Percentiles rank a stretch among this genome's conserved stretches.
Conservation (phyloP, 2,329 filamentous ascomycete genomes). For the Aspergillus sp. region DNA sequence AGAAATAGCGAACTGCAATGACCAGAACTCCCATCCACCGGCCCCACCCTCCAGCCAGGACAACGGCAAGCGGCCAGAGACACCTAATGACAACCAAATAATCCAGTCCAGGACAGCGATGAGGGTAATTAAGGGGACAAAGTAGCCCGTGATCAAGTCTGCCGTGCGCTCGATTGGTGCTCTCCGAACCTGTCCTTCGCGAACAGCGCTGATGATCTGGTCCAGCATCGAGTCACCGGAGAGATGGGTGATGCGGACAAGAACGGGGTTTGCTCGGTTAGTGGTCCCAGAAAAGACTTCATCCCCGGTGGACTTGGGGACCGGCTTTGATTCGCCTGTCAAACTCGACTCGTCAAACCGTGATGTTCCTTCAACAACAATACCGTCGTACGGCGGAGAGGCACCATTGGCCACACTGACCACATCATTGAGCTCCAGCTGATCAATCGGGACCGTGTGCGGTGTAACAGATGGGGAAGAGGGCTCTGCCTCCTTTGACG, state of each 20-base stretch:
- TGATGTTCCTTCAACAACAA: slow-evolving; percentile 58
- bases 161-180: slow-evolving; percentile 50
- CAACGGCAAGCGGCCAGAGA: slow-evolving; percentile 43
- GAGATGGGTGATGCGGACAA: slow-evolving; percentile 44
- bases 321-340: slow-evolving; percentile 58
- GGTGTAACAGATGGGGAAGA: no score
- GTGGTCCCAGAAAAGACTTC: slow-evolving; percentile 49
- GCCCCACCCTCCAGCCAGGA: slow-evolving; percentile 55
- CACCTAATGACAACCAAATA: slow-evolving; percentile 48
- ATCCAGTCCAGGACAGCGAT: slow-evolving; percentile 49
- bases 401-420: slow-evolving; percentile 75
- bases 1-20: slow-evolving; percentile 69
- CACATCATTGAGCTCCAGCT: slow-evolving; percentile 71
- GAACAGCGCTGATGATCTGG: slow-evolving; percentile 50
- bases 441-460: slow-evolving; percentile 56
- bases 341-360: slow-evolving; percentile 80
- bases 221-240: slow-evolving; percentile 52
- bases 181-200: slow-evolving; percentile 51
- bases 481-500: no score
- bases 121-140: slow-evolving; percentile 50
- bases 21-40: no score
- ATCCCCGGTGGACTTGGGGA: slow-evolving; percentile 43
- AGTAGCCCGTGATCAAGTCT: slow-evolving; percentile 49
- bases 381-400: slow-evolving; percentile 82
- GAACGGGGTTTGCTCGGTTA: slow-evolving; percentile 48